phyloP scores from a whole-genome alignment of 2,329 filamentous ascomycete species.

The Stachybotrys elegans region DNA sequence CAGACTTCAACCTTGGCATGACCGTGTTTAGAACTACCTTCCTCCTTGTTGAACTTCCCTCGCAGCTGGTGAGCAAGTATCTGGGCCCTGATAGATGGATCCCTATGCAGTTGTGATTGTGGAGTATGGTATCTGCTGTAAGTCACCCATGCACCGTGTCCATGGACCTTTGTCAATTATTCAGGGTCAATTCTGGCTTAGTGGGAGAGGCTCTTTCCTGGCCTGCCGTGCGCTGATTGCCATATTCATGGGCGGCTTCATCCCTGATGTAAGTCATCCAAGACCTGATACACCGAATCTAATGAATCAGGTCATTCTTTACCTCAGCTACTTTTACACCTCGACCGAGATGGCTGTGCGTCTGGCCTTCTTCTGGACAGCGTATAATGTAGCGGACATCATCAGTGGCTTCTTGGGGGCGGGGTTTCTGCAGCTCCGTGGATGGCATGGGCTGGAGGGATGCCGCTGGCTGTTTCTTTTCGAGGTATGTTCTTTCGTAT shows the following conservation, averaged over 20 bases:
- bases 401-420: conserved; percentile 20
- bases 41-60: conserved; percentile 48
- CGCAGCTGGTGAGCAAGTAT: conserved; percentile 46
- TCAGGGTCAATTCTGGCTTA: too few relatives aligned
- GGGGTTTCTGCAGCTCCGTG: conserved; percentile 19
- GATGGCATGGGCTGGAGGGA: conserved; percentile 6
- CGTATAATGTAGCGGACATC: conserved; percentile 18
- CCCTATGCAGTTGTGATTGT: too few relatives aligned
- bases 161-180: too few relatives aligned
- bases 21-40: conserved; percentile 45
- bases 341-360: conserved; percentile 22
- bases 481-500: too few relatives aligned
- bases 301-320: too few relatives aligned
- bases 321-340: conserved; percentile 27
- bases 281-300: too few relatives aligned
- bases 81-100: conserved; percentile 45
- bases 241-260: conserved; percentile 54
- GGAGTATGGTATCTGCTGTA: too few relatives aligned
- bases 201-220: too few relatives aligned
- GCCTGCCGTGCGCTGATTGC: conserved; percentile 32
- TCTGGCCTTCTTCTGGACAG: conserved; percentile 25
- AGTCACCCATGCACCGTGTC: too few relatives aligned
- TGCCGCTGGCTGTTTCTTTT: conserved; percentile 11
- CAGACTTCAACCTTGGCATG: conserved; percentile 43
- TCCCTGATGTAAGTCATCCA: conserved; percentile 44